A percentile compares a stretch with the other conserved stretches of the same genome.
Evolutionary conservation across 257 asterid species (phyloP).

Genomic region (Salvia miltiorrhiza): DNA sequence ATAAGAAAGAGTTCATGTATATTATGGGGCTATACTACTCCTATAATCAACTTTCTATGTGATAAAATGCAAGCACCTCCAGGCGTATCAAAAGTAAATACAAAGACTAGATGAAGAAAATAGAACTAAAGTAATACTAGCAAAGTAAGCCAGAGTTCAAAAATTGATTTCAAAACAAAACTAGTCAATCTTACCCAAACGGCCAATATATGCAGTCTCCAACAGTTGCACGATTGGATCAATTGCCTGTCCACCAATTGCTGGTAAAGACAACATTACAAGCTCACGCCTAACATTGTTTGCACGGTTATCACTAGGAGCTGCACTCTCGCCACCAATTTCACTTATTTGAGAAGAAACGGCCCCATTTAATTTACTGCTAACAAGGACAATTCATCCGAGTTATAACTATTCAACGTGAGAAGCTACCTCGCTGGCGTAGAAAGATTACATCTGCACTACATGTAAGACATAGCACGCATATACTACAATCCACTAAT

Average conservation of each 20-base stretch:
- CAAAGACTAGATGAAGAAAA: not conserved
- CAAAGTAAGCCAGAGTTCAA: not conserved
- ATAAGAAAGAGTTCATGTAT: not conserved
- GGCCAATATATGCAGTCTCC: constrained; percentile 94
- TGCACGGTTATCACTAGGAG: constrained; percentile 22
- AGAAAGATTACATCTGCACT: not conserved
- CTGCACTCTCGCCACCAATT: constrained; percentile 27
- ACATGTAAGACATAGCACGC: not conserved
- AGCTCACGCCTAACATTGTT: constrained; percentile 59
- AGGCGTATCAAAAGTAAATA: not conserved
- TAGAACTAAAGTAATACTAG: not conserved
- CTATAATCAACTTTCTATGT: constrained; percentile 4
- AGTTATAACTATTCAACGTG: not conserved
- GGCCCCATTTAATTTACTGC: constrained; percentile 46
- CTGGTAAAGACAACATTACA: constrained; percentile 72
- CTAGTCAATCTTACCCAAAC: constrained; percentile 53
- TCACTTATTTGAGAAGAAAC: constrained; percentile 29
- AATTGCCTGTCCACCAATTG: constrained; percentile 86
- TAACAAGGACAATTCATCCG: constrained; percentile 18
- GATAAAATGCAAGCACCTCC: not conserved
- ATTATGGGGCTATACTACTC: constrained; percentile 2
- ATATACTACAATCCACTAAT: not conserved
- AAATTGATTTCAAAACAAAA: not conserved
- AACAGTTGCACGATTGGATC: constrained; percentile 75
- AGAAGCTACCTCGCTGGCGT: not conserved